Evolutionary conservation across 352 stramenopile species (phyloP).

Genomic region (Pythium vanterpoolii): DNA sequence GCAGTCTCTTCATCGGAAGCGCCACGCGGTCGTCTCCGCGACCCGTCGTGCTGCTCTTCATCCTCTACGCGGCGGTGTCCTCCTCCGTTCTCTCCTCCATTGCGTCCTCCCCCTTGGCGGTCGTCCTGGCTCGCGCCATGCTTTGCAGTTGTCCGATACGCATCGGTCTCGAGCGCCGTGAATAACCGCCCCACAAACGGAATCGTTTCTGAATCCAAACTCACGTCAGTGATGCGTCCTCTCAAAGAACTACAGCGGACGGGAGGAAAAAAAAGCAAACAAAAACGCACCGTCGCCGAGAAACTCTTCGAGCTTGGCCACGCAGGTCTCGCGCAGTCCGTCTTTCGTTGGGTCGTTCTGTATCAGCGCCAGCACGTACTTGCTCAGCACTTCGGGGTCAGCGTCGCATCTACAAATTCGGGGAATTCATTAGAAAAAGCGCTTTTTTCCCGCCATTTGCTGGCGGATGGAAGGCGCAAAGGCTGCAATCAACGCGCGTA

Average conservation of each 20-base stretch:
- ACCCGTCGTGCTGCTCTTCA: constrained; percentile 22
- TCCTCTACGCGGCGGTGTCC: constrained; percentile 4
- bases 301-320: constrained; percentile 83
- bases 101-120: background rate
- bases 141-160: constrained; percentile 36
- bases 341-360: constrained; percentile 78
- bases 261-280: background rate
- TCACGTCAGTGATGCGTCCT: background rate
- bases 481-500: constrained; percentile 29
- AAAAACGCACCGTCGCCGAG: constrained; percentile 66
- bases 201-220: constrained; percentile 47
- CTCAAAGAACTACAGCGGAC: background rate
- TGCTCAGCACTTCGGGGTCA: constrained; percentile 83
- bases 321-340: constrained; percentile 62
- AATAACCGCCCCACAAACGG: constrained; percentile 77
- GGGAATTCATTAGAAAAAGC: background rate
- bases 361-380: constrained; percentile 84
- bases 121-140: background rate
- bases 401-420: constrained; percentile 64
- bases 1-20: constrained; percentile 56
- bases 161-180: constrained; percentile 51
- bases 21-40: constrained; percentile 32
- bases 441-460: constrained; percentile 2
- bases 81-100: background rate
- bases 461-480: background rate